Evolutionary conservation across 2,329 filamentous ascomycete species (phyloP).

Genomic region (Diaporthe aspalathi): DNA sequence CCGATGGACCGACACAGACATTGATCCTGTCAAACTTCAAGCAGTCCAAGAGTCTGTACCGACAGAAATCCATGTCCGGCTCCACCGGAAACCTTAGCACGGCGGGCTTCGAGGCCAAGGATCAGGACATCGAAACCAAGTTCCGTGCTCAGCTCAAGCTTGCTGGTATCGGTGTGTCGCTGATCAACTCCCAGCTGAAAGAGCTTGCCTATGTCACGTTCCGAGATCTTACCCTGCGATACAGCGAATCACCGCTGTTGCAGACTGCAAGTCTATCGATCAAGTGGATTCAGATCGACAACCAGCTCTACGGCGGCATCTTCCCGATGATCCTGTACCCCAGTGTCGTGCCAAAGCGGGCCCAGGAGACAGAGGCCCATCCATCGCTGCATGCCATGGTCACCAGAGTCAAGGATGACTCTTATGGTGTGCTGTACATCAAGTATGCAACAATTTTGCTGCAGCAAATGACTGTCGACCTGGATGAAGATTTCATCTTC

Average conservation of each 20-base stretch:
- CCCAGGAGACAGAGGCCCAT: slow-evolving; percentile 94
- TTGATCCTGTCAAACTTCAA: slow-evolving; percentile 95
- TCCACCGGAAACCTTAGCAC: slow-evolving; percentile 62
- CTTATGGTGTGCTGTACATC: slow-evolving; percentile 97
- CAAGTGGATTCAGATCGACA: slow-evolving; percentile 99
- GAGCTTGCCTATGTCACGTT: slow-evolving; percentile 95
- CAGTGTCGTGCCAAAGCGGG: slow-evolving; percentile 96
- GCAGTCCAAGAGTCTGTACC: slow-evolving; percentile 90
- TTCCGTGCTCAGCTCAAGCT: slow-evolving; percentile 91
- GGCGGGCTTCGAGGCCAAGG: slow-evolving; percentile 91
- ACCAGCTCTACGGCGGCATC: slow-evolving; percentile 96
- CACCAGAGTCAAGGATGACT: slow-evolving; percentile 96
- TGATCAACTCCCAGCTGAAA: slow-evolving; percentile 91
- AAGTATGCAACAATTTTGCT: slow-evolving; percentile 95
- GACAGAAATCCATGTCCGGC: slow-evolving; percentile 64
- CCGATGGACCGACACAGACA: slow-evolving; percentile 94
- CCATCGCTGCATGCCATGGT: slow-evolving; percentile 93
- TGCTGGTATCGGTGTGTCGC: slow-evolving; percentile 89
- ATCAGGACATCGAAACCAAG: slow-evolving; percentile 86
- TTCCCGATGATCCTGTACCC: slow-evolving; percentile 98
- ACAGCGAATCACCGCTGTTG: slow-evolving; percentile 91
- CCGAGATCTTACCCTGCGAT: slow-evolving; percentile 89
- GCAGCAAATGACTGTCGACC: slow-evolving; percentile 97
- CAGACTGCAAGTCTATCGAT: slow-evolving; percentile 91
- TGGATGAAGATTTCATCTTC: slow-evolving; percentile 98